Conservation (phyloP, 1,139 yeast species). For the Schizosaccharomyces versatilis region DNA sequence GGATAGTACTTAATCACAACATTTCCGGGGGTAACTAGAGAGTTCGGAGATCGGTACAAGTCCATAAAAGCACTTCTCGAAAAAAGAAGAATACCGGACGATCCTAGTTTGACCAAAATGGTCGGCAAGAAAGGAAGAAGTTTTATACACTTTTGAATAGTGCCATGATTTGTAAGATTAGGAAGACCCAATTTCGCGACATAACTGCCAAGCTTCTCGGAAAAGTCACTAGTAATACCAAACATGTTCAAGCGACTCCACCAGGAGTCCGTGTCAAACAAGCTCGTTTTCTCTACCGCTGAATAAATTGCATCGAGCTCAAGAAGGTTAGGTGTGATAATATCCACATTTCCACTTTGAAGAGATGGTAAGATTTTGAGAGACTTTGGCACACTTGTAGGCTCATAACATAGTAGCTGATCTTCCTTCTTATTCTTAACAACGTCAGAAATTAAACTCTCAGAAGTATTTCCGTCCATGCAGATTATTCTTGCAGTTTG, state of each 20-base stretch:
- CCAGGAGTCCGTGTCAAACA: not conserved
- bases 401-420: conserved; percentile 35
- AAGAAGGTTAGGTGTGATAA: conserved; percentile 45
- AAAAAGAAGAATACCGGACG: not conserved
- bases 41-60: not conserved
- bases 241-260: not conserved
- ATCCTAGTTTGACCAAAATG: conserved; percentile 16
- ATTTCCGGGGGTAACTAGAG: conserved; percentile 1
- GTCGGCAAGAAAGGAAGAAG: conserved; percentile 52
- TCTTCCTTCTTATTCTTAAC: conserved; percentile 12
- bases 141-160: conserved; percentile 45
- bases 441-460: not conserved
- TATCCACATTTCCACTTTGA: conserved; percentile 22
- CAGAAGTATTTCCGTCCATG: conserved; percentile 41
- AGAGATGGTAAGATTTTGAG: conserved; percentile 12
- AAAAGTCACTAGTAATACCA: not conserved
- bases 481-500: conserved; percentile 22
- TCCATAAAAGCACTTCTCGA: not conserved
- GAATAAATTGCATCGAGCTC: conserved; percentile 34
- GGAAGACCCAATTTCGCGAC: not conserved
- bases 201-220: not conserved
- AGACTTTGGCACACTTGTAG: conserved; percentile 51
- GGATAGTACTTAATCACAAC: not conserved
- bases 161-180: conserved; percentile 22
- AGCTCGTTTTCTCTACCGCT: not conserved